Percentiles rank a stretch among this genome's conserved stretches.
Evolutionary conservation across 1,139 yeast species (phyloP).

Genomic region (Suhomyces taliae): DNA sequence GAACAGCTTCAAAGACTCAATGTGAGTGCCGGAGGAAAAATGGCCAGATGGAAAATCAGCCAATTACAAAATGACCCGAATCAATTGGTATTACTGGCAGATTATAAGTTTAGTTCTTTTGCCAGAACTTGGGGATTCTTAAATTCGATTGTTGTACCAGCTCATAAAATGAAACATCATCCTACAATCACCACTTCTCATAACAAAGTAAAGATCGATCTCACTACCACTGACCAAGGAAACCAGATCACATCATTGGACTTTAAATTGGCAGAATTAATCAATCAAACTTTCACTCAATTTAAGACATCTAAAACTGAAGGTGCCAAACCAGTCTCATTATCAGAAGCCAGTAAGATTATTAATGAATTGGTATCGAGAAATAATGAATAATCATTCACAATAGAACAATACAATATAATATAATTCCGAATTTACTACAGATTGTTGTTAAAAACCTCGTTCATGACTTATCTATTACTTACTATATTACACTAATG

Average conservation of each 20-base stretch:
- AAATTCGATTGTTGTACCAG: constrained; percentile 57
- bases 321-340: constrained; percentile 10
- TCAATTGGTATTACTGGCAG: constrained; percentile 17
- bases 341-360: constrained; percentile 20
- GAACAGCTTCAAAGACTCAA: constrained; percentile 15
- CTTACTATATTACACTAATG: constrained; percentile 10
- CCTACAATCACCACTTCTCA: constrained; percentile 68
- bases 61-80: constrained; percentile 2
- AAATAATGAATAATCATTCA: neutral
- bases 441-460: too few species aligned
- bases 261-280: constrained; percentile 55
- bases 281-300: constrained; percentile 30
- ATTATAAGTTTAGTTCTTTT: constrained; percentile 49
- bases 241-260: constrained; percentile 59
- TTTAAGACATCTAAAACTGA: neutral
- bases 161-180: constrained; percentile 69
- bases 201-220: constrained; percentile 54
- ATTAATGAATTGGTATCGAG: constrained; percentile 19
- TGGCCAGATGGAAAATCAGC: constrained; percentile 2
- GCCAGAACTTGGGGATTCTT: constrained; percentile 67
- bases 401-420: too few species aligned
- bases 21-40: constrained; percentile 9
- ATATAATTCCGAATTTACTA: too few species aligned
- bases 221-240: constrained; percentile 69
- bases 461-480: neutral